Conservation (phyloP, 768 basidiomycete species). For the Infundibulicybe gibba region DNA sequence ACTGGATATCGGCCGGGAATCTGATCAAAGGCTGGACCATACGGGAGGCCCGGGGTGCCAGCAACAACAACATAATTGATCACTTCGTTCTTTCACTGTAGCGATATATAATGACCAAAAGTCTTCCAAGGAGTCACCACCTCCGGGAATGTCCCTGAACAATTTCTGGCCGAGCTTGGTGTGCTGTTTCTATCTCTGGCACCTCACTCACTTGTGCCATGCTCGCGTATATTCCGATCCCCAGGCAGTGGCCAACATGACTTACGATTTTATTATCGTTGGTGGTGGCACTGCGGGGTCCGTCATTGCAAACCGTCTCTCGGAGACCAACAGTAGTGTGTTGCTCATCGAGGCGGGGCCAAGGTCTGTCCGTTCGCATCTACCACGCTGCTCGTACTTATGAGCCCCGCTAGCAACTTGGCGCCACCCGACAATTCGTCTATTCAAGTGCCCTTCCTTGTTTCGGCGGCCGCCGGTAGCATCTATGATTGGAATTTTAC, state of each 20-base stretch:
- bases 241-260: neutral
- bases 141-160: too few relatives aligned
- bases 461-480: constrained; percentile 4
- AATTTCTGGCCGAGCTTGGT: too few relatives aligned
- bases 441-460: neutral
- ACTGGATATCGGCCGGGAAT: too few relatives aligned
- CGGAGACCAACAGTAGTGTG: neutral
- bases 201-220: too few relatives aligned
- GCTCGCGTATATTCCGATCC: neutral
- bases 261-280: neutral
- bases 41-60: too few relatives aligned
- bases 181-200: too few relatives aligned
- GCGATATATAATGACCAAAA: too few relatives aligned
- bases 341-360: too few relatives aligned
- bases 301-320: neutral
- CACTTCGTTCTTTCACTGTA: too few relatives aligned
- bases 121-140: too few relatives aligned
- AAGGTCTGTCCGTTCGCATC: neutral
- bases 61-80: too few relatives aligned
- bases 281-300: neutral
- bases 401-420: neutral
- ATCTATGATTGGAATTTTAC: constrained; percentile 26
- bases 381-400: neutral
- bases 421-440: neutral
- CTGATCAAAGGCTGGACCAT: too few relatives aligned